phyloP scores from a whole-genome alignment of 192 early-diverging fungal species.

The Neocallimastix lanati region DNA sequence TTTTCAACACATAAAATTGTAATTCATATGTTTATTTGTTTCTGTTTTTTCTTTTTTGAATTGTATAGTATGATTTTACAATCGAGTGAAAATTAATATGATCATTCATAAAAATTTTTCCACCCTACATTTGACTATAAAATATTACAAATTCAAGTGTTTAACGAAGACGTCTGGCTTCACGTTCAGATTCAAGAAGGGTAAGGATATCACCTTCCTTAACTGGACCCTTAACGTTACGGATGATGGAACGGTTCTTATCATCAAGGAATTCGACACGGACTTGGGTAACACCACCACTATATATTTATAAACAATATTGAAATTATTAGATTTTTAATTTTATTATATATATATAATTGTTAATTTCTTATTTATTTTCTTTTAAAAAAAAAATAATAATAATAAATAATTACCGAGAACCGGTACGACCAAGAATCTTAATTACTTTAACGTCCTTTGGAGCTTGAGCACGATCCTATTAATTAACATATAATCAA shows the following conservation, averaged over 20 bases:
- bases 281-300: conserved; percentile 97
- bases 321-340: too few species aligned
- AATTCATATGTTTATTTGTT: background rate
- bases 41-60: too few species aligned
- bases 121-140: background rate
- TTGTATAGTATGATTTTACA: background rate
- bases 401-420: conserved; percentile 56
- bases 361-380: too few species aligned
- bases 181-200: conserved; percentile 97
- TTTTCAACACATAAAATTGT: background rate
- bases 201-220: conserved; percentile 75
- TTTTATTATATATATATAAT: too few species aligned
- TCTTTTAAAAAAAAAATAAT: too few species aligned
- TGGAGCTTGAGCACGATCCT: background rate
- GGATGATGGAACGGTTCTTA: conserved; percentile 84
- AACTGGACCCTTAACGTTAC: conserved; percentile 99
- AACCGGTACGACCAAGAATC: conserved; percentile 98
- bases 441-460: conserved; percentile 92
- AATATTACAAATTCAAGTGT: conserved; percentile 2
- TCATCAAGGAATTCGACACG: conserved; percentile 99
- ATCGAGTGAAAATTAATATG: background rate
- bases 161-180: conserved; percentile 97
- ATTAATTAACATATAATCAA: too few species aligned
- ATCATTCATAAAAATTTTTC: background rate
- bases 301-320: too few species aligned